Percentiles rank a stretch among this genome's conserved stretches.
Evolutionary conservation across 768 basidiomycete species (phyloP).

Genomic region (Ramaria sp.): DNA sequence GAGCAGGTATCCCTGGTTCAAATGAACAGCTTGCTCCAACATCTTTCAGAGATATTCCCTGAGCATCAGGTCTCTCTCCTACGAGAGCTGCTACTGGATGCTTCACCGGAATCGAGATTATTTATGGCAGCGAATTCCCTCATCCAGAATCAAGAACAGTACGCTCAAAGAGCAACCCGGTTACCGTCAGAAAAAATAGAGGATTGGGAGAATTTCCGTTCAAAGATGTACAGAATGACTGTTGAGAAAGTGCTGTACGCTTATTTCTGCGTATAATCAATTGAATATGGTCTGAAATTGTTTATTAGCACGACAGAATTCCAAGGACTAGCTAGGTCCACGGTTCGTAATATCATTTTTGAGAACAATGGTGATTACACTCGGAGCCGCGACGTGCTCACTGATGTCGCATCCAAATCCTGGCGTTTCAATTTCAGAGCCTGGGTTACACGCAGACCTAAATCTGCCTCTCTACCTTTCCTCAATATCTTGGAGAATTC

Average conservation of each 20-base stretch:
- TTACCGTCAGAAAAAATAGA: not conserved
- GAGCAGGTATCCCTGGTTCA: not conserved
- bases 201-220: constrained; percentile 2
- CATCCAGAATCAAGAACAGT: not conserved
- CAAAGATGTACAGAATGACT: not conserved
- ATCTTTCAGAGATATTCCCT: not conserved
- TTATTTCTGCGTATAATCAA: not conserved
- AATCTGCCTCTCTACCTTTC: not conserved
- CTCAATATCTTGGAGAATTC: not conserved
- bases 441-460: not conserved
- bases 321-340: constrained; percentile 6
- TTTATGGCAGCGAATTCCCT: not conserved
- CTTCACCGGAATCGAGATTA: not conserved
- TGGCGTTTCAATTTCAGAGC: constrained; percentile 7
- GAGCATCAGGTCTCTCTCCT: not conserved
- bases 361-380: constrained; percentile 10
- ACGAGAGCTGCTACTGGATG: not conserved
- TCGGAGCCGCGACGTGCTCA: constrained; percentile 2
- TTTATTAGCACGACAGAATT: not conserved
- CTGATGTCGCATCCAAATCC: constrained; percentile 3
- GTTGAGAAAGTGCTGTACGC: not conserved
- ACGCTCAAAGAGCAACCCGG: not conserved
- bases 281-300: too few species aligned
- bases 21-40: not conserved
- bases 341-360: not conserved